Evolutionary conservation across 805 yeast genomes (phyloP), one percentile per base, ranked within the genome.

Genomic region (Wickerhamiella alocasiicola): DNA sequence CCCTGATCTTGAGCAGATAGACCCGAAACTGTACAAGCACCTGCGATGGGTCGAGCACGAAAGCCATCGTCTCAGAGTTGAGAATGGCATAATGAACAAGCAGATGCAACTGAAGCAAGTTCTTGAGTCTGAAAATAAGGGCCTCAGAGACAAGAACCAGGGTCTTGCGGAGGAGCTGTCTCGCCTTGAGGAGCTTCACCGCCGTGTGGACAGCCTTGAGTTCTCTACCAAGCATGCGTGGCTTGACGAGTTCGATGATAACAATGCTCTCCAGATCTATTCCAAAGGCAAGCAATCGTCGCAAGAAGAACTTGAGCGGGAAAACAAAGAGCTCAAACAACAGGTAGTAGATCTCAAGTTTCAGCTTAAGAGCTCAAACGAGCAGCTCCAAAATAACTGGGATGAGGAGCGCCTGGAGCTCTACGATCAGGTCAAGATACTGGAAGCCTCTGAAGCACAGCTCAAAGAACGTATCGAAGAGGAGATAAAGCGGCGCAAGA

Each of bases 101-200:
- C 74, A 84, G 1, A 61, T 81, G 46, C 60, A 82, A 44, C 73
- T 70, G 46, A 64, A 93, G 39, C 80, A 81, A 51, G 84, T 80
- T 12, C 20, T 28, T 5, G 24, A 36, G 50, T 66, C 87, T 39
- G 64, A 82, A 40, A 70, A 81, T 19, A 52, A 63, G 23, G 88
- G 79, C 48, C 60, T 81, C 50, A 94, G 83, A 55, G 63, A 60
- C 30, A 74, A 73, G 15, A 37, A 31, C 18, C 6, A 17, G 13
- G n/a, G 20, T 21, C 28, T 36, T 3, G 19, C 12, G 15, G 13
- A 28, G 26, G 39, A 36, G 33, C 39, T 36, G 2, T 25, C 9
- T 12, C 19, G 21, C 9, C 17, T 36, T 13, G 31, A 36, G 32
- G 31, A 34, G 17, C 17, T 32, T 5, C 19, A 32, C 26, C 9